phyloP scores from a whole-genome alignment of 1,139 yeast genomes.

The Petasospora fabianii region DNA sequence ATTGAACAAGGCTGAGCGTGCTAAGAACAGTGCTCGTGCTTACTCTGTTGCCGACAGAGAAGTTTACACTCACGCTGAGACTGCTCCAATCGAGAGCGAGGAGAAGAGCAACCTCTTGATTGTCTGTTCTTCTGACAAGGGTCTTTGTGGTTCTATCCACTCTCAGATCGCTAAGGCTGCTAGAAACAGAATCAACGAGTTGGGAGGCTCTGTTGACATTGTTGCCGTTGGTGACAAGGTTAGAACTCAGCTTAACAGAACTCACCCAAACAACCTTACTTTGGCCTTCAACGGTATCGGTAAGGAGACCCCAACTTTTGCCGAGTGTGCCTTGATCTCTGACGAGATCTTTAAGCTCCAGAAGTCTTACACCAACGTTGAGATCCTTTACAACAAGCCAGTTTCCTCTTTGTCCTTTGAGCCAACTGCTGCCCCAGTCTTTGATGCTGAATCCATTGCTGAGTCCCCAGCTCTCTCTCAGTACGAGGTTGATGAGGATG shows the following conservation, averaged over 20 bases:
- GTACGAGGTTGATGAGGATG: conserved; percentile 83
- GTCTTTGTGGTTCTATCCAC: conserved; percentile 98
- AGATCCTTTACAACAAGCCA: conserved; percentile 84
- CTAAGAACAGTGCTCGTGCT: conserved; percentile 85
- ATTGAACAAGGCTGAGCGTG: conserved; percentile 92
- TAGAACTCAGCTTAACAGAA: conserved; percentile 83
- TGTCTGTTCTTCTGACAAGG: conserved; percentile 95
- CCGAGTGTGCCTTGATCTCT: conserved; percentile 84
- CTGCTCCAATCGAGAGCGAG: conserved; percentile 44
- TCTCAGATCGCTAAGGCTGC: conserved; percentile 90
- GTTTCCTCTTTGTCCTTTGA: conserved; percentile 86
- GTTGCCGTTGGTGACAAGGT: conserved; percentile 94
- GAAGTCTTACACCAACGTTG: conserved; percentile 65
- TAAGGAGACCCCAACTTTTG: conserved; percentile 93
- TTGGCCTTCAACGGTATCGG: conserved; percentile 88
- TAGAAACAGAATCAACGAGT: conserved; percentile 57
- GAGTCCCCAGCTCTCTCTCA: conserved; percentile 83
- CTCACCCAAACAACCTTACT: conserved; percentile 64
- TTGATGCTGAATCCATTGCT: conserved; percentile 68
- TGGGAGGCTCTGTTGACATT: conserved; percentile 69
- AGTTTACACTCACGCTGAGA: conserved; percentile 80
- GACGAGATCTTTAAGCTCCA: conserved; percentile 74
- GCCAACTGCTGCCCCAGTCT: conserved; percentile 70
- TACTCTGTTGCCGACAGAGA: conserved; percentile 79
- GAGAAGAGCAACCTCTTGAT: conserved; percentile 65